These are phyloP conservation scores for Lupinus albus DNA, from an alignment of 306 rosid species.

Conservation along the genomic window DNA sequence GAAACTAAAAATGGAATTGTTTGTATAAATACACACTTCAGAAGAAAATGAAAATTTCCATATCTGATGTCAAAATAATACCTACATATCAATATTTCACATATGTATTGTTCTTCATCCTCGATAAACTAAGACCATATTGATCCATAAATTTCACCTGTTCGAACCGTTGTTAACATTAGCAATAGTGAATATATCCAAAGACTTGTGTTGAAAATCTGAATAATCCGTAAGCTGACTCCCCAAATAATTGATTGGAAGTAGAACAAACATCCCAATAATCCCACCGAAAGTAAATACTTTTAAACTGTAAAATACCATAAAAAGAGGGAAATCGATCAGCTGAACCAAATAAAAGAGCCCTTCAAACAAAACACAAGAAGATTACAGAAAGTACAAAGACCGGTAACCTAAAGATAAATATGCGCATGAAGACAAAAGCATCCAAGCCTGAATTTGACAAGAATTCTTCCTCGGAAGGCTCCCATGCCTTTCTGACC, in stretches of 20 bases:
- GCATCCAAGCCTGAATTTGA: conserved; percentile 70
- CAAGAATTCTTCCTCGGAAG: conserved; percentile 67
- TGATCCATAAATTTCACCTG: conserved; percentile 54
- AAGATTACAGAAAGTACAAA: conserved; percentile 26
- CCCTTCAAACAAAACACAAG: conserved; percentile 12
- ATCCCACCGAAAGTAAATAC: conserved; percentile 65
- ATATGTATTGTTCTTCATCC: conserved; percentile 27
- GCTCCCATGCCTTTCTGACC: conserved; percentile 79
- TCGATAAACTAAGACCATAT: conserved; percentile 32
- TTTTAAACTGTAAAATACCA: conserved; percentile 56
- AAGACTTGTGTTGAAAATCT: conserved; percentile 62
- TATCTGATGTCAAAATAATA: conserved; percentile 18
- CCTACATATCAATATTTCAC: conserved; percentile 12
- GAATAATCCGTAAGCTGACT: conserved; percentile 62
- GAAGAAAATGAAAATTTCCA: neutral
- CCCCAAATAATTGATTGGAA: conserved; percentile 77
- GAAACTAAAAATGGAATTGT: neutral
- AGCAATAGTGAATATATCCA: conserved; percentile 84
- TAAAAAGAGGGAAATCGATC: conserved; percentile 16
- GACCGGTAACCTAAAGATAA: conserved; percentile 64
- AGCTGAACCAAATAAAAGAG: conserved; percentile 36
- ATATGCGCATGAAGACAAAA: conserved; percentile 72
- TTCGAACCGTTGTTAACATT: conserved; percentile 77
- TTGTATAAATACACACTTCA: conserved; percentile 13
- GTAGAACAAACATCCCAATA: conserved; percentile 64